phyloP scores from a whole-genome alignment of 2,329 filamentous ascomycete species.

The Monilinia polystroma region DNA sequence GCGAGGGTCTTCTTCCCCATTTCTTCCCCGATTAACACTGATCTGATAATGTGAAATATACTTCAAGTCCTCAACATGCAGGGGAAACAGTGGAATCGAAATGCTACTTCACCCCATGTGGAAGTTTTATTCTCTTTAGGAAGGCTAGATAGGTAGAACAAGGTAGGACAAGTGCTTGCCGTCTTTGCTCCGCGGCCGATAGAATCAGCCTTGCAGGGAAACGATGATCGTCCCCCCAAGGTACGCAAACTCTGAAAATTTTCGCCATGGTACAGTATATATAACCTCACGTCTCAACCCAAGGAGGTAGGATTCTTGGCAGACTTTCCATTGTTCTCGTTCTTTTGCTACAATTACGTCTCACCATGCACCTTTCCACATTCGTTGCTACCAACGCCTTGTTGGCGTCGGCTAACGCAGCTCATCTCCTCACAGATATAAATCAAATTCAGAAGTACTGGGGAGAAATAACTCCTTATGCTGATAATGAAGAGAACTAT shows the following conservation, averaged over 20 bases:
- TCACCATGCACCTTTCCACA: slow-evolving; percentile 14
- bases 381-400: slow-evolving; percentile 10
- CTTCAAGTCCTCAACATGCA: slow-evolving; percentile 2
- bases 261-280: background rate
- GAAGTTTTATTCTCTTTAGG: background rate
- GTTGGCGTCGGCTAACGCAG: slow-evolving; percentile 8
- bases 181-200: too few species aligned
- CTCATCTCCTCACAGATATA: slow-evolving; percentile 38
- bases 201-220: background rate
- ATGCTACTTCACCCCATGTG: slow-evolving; percentile 1
- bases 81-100: background rate
- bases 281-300: background rate
- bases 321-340: background rate
- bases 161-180: background rate
- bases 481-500: slow-evolving; percentile 46
- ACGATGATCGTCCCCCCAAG: background rate
- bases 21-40: background rate
- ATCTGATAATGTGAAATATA: background rate
- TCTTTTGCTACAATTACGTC: background rate
- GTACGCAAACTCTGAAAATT: background rate
- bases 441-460: slow-evolving; percentile 41
- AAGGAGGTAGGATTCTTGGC: background rate
- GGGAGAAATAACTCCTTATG: slow-evolving; percentile 50
- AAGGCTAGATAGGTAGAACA: background rate
- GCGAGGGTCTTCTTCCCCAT: background rate